Conservation (phyloP, 163 green algal species). For the Prototheca cutis region DNA sequence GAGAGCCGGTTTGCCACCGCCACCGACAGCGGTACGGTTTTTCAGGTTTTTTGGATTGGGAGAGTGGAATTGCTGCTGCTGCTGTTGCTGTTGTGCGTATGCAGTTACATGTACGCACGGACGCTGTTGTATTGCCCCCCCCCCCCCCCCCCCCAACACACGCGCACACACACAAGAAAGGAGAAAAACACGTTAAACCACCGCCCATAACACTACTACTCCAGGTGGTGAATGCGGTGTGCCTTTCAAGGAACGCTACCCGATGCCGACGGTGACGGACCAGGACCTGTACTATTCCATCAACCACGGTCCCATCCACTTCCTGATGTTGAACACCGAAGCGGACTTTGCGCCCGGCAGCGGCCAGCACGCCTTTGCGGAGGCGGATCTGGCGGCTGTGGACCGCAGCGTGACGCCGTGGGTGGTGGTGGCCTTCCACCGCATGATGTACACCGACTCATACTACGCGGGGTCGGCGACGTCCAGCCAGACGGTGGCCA, state of each 20-base stretch:
- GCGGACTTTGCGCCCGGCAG: conserved; percentile 50
- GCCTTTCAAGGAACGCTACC: neutral
- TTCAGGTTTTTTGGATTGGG: neutral
- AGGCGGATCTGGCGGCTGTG: conserved; percentile 36
- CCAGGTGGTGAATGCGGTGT: conserved; percentile 4
- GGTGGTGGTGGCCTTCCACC: conserved; percentile 51
- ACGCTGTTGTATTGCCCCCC: too few species aligned
- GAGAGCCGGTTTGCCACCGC: neutral
- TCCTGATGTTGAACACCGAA: conserved; percentile 68
- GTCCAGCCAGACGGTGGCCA: conserved; percentile 14
- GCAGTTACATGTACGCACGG: neutral
- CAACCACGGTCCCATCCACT: conserved; percentile 55
- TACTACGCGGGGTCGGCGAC: conserved; percentile 3
- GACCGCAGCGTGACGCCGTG: conserved; percentile 56
- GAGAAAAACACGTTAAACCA: too few species aligned
- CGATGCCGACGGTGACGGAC: conserved; percentile 13
- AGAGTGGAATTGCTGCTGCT: too few species aligned
- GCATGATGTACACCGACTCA: conserved; percentile 22
- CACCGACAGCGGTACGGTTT: neutral
- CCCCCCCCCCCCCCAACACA: too few species aligned
- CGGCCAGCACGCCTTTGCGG: conserved; percentile 40
- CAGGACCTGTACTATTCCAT: conserved; percentile 50
- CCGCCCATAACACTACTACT: neutral
- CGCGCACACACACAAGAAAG: too few species aligned
- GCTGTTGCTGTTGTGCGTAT: neutral